A percentile compares a stretch with the other conserved stretches of the same genome.
Conservation (phyloP, 495 filamentous ascomycete species). For the Antarctomyces pellizariae region DNA sequence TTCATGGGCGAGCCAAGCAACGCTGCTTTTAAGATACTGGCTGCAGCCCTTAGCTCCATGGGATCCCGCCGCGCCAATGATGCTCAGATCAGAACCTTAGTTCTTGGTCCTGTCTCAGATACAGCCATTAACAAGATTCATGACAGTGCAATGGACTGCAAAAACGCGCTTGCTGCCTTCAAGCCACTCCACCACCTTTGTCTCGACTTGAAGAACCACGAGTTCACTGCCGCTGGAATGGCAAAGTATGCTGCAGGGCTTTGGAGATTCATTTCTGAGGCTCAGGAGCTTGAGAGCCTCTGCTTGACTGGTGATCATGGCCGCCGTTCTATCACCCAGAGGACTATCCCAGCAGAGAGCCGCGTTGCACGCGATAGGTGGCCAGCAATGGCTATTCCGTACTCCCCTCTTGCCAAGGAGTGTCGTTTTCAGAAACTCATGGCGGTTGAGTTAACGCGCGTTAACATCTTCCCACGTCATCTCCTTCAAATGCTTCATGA, state of each 20-base stretch:
- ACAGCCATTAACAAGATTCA: conserved; percentile 8
- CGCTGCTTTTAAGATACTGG: conserved; percentile 8
- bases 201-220: conserved; percentile 10
- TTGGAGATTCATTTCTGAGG: conserved; percentile 11
- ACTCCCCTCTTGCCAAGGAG: too few species aligned
- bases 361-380: too few species aligned
- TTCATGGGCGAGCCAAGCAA: conserved; percentile 6
- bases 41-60: conserved; percentile 8
- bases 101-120: conserved; percentile 11
- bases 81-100: conserved; percentile 8
- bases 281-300: conserved; percentile 7
- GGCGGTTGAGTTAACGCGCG: conserved; percentile 10
- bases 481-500: conserved; percentile 7
- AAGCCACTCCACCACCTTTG: conserved; percentile 7
- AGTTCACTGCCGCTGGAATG: conserved; percentile 2
- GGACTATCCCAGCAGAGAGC: too few species aligned
- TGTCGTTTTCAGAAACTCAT: too few species aligned
- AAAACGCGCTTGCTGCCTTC: conserved; percentile 6
- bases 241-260: conserved; percentile 6
- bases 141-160: conserved; percentile 9
- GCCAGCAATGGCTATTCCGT: too few species aligned
- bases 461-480: conserved; percentile 7
- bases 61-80: conserved; percentile 6
- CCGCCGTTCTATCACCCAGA: too few species aligned
- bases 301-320: conserved; percentile 10